Evolutionary conservation across 208 protist genomes (phyloP).

Genomic region (Leishmania gerbilli): DNA sequence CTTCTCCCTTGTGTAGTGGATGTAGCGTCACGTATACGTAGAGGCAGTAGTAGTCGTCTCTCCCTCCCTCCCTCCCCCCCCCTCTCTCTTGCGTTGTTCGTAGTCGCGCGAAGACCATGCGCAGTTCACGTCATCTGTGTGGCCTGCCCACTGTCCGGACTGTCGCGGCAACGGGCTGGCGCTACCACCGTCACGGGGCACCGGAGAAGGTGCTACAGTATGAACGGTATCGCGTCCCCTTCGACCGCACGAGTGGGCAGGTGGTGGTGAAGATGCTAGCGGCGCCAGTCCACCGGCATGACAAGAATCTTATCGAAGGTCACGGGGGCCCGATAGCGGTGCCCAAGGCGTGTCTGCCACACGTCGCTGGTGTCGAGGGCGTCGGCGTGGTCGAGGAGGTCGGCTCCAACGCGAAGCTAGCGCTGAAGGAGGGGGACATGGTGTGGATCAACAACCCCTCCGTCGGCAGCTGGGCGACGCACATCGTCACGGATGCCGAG

Average conservation of each 20-base stretch:
- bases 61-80: not conserved
- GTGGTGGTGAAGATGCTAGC: conserved; percentile 96
- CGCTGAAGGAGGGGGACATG: conserved; percentile 89
- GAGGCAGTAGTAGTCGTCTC: not conserved
- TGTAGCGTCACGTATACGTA: conserved; percentile 1
- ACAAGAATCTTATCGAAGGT: conserved; percentile 96
- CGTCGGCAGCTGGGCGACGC: conserved; percentile 92
- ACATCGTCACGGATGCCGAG: conserved; percentile 85
- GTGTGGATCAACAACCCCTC: conserved; percentile 93
- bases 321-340: conserved; percentile 56
- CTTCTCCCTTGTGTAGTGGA: not conserved
- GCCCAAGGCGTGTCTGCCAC: conserved; percentile 29
- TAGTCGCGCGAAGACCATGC: conserved; percentile 7
- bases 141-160: conserved; percentile 62
- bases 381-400: conserved; percentile 96
- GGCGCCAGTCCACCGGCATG: conserved; percentile 96
- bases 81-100: not conserved
- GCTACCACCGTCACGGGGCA: conserved; percentile 81
- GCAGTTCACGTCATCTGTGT: conserved; percentile 11
- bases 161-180: conserved; percentile 86
- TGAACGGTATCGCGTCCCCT: conserved; percentile 86
- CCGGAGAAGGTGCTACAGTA: conserved; percentile 81
- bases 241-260: conserved; percentile 76
- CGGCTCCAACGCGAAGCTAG: conserved; percentile 63
- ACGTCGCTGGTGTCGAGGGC: conserved; percentile 94